phyloP scores from a whole-genome alignment of 2,329 filamentous ascomycete species.

The Hortaea werneckii region DNA sequence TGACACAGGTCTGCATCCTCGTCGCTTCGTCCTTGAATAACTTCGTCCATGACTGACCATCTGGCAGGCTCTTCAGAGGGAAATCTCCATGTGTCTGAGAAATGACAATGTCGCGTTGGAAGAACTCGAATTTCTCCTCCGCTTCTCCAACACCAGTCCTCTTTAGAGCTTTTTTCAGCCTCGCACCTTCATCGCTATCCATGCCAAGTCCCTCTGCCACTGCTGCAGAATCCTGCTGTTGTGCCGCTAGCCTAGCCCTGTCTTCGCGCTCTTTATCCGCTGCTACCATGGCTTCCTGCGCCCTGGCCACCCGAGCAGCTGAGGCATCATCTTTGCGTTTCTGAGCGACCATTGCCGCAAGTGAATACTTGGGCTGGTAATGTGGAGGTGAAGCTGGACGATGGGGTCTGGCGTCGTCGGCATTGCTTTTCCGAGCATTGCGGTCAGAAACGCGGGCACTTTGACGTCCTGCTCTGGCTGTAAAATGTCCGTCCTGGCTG shows the following conservation, averaged over 20 bases:
- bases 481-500: background rate
- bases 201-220: constrained; percentile 32
- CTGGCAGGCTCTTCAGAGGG: constrained; percentile 19
- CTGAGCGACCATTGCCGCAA: constrained; percentile 19
- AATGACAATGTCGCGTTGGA: constrained; percentile 20
- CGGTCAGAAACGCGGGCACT: constrained; percentile 4
- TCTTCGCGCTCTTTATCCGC: background rate
- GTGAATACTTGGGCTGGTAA: constrained; percentile 19
- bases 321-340: constrained; percentile 14
- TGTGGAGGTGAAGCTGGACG: constrained; percentile 10
- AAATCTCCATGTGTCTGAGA: constrained; percentile 12
- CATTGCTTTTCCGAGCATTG: background rate
- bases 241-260: background rate
- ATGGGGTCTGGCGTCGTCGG: background rate
- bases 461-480: background rate
- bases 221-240: constrained; percentile 5
- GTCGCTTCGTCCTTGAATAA: constrained; percentile 22
- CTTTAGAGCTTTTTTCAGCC: constrained; percentile 47
- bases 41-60: constrained; percentile 22
- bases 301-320: constrained; percentile 16
- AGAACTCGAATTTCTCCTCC: constrained; percentile 50
- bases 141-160: constrained; percentile 49
- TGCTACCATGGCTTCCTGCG: constrained; percentile 3
- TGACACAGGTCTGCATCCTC: constrained; percentile 31
- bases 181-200: constrained; percentile 35